These are phyloP conservation scores for Pterocarpus macrocarpus DNA, from an alignment of 306 rosid genomes.

Conservation along the genomic window DNA sequence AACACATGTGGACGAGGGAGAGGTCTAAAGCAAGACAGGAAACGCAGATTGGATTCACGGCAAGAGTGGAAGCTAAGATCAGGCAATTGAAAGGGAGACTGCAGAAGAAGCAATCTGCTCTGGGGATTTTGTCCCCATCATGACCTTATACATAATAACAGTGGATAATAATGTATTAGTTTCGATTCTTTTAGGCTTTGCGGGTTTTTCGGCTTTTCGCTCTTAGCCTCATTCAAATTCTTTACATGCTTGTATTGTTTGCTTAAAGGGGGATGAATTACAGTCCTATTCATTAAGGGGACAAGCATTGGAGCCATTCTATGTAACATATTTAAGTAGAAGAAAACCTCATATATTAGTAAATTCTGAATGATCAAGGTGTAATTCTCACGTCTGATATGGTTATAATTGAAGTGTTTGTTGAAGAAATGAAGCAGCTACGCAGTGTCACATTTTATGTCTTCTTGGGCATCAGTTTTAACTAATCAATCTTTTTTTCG, in stretches of 20 bases:
- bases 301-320: conserved; percentile 56
- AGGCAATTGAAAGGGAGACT: conserved; percentile 74
- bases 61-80: conserved; percentile 93
- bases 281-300: conserved; percentile 49
- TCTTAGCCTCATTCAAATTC: conserved; percentile 50
- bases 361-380: conserved; percentile 29
- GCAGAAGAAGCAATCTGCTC: conserved; percentile 71
- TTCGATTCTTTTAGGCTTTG: conserved; percentile 49
- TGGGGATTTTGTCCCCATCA: conserved; percentile 46
- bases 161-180: conserved; percentile 39
- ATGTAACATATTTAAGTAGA: conserved; percentile 61
- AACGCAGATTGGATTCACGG: conserved; percentile 92
- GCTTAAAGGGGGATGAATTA: conserved; percentile 48
- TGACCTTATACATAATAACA: conserved; percentile 37
- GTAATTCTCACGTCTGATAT: conserved; percentile 37
- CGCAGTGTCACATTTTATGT: conserved; percentile 5
- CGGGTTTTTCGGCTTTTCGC: conserved; percentile 34
- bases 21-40: conserved; percentile 89
- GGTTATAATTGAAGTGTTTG: conserved; percentile 26
- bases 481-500: not conserved
- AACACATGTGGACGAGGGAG: conserved; percentile 90
- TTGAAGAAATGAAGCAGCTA: conserved; percentile 36
- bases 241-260: conserved; percentile 46
- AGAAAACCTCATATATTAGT: conserved; percentile 48
- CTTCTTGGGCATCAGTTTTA: not conserved